Percentiles rank a stretch among this genome's conserved stretches.
phyloP scores from a whole-genome alignment of 2,329 filamentous ascomycete species.

The Sclerotinia glacialis region DNA sequence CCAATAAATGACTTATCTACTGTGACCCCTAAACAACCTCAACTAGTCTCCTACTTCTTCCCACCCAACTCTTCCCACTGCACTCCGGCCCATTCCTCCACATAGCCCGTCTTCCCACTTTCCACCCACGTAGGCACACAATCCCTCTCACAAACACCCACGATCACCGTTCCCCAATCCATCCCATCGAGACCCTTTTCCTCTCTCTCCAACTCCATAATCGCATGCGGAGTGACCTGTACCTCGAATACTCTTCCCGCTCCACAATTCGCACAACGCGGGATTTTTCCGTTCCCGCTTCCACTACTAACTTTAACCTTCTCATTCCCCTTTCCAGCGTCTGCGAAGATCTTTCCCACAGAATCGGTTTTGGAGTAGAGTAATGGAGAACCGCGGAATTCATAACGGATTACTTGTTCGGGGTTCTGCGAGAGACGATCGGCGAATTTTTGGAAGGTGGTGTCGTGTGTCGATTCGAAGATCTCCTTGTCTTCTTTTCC shows the following conservation, averaged over 20 bases:
- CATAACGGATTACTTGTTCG: constrained; percentile 78
- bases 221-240: constrained; percentile 87
- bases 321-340: constrained; percentile 25
- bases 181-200: constrained; percentile 74
- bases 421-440: constrained; percentile 76
- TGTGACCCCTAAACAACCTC: background rate
- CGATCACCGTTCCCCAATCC: constrained; percentile 95
- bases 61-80: constrained; percentile 81
- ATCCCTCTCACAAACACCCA: constrained; percentile 79
- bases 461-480: constrained; percentile 73
- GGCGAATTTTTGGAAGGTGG: constrained; percentile 76
- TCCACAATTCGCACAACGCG: constrained; percentile 74
- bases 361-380: constrained; percentile 77
- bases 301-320: constrained; percentile 28
- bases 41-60: constrained; percentile 21
- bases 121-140: constrained; percentile 61
- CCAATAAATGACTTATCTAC: constrained; percentile 11
- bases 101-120: constrained; percentile 63
- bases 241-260: constrained; percentile 79
- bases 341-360: constrained; percentile 62
- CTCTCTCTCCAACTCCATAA: constrained; percentile 80
- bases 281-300: constrained; percentile 51
- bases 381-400: constrained; percentile 69
- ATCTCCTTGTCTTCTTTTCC: constrained; percentile 65
- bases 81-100: constrained; percentile 96